Conservation (phyloP, 257 asterid species). For the Mitragyna speciosa region DNA sequence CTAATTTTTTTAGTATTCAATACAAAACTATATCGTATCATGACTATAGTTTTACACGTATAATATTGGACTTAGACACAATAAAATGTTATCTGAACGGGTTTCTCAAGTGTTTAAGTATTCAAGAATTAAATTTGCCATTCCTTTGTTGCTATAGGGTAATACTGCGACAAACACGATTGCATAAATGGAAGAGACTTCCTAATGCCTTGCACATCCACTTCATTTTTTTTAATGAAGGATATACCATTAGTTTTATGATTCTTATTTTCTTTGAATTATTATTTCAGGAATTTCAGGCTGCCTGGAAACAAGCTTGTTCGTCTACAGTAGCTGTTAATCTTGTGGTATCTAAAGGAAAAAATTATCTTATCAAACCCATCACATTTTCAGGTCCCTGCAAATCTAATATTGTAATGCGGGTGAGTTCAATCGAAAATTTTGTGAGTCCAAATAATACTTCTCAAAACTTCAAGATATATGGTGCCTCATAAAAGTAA, state of each 20-base stretch:
- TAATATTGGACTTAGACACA: too few species aligned
- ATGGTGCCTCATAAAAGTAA: too few species aligned
- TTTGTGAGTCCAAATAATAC: too few species aligned
- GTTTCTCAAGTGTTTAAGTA: too few species aligned
- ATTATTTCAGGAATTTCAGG: constrained; percentile 31
- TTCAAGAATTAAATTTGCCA: too few species aligned
- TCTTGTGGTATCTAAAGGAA: constrained; percentile 24
- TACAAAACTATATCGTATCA: too few species aligned
- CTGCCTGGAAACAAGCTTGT: constrained; percentile 44
- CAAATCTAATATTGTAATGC: constrained; percentile 31
- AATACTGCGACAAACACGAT: neutral
- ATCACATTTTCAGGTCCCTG: constrained; percentile 42
- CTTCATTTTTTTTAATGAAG: too few species aligned
- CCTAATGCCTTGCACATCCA: neutral
- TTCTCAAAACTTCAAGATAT: neutral
- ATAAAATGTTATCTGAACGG: too few species aligned
- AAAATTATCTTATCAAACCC: constrained; percentile 36
- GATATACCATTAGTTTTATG: too few species aligned
- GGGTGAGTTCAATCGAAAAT: constrained; percentile 18
- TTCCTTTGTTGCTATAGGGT: neutral
- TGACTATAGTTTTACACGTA: too few species aligned
- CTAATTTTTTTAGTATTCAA: too few species aligned
- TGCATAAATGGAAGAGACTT: neutral
- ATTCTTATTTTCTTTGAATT: neutral
- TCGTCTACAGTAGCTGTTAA: constrained; percentile 25